Percentiles rank a stretch among this genome's conserved stretches.
Conservation (phyloP, 768 basidiomycete species). For the Pholiota conissans region DNA sequence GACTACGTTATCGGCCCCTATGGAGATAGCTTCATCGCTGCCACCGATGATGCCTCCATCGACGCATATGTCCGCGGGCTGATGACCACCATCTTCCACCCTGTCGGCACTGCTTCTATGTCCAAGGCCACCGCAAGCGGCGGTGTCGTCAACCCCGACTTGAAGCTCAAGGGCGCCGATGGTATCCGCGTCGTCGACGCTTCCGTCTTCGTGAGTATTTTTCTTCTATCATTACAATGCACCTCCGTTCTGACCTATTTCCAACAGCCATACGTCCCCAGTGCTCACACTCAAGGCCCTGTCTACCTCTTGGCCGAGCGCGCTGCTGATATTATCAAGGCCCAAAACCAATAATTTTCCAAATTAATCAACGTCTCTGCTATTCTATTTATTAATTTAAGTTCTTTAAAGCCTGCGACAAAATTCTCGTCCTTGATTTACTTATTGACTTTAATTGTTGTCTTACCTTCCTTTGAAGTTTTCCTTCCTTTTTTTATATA, state of each 20-base stretch:
- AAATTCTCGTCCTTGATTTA: not conserved
- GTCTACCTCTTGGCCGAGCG: conserved; percentile 35
- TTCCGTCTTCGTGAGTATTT: conserved; percentile 31
- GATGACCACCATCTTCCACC: conserved; percentile 27
- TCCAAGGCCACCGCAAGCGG: conserved; percentile 16
- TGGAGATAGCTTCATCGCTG: conserved; percentile 10
- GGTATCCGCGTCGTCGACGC: conserved; percentile 38
- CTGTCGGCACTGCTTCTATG: conserved; percentile 29
- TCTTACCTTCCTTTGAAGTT: not conserved
- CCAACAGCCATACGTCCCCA: conserved; percentile 25
- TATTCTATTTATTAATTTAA: not conserved
- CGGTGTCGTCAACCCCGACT: conserved; percentile 33
- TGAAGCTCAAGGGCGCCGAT: conserved; percentile 29
- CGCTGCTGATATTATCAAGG: conserved; percentile 26
- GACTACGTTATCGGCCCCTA: conserved; percentile 26
- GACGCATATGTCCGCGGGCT: conserved; percentile 22
- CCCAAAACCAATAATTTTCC: not conserved
- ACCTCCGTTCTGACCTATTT: not conserved
- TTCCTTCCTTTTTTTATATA: not conserved
- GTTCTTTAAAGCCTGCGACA: not conserved
- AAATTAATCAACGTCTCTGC: not conserved
- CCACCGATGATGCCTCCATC: conserved; percentile 24
- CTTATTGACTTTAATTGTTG: not conserved
- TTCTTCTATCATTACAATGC: not conserved
- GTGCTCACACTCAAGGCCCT: conserved; percentile 34